These are phyloP conservation scores for Candida oleophila DNA, from an alignment of 805 yeast species.

Conservation along the genomic window DNA sequence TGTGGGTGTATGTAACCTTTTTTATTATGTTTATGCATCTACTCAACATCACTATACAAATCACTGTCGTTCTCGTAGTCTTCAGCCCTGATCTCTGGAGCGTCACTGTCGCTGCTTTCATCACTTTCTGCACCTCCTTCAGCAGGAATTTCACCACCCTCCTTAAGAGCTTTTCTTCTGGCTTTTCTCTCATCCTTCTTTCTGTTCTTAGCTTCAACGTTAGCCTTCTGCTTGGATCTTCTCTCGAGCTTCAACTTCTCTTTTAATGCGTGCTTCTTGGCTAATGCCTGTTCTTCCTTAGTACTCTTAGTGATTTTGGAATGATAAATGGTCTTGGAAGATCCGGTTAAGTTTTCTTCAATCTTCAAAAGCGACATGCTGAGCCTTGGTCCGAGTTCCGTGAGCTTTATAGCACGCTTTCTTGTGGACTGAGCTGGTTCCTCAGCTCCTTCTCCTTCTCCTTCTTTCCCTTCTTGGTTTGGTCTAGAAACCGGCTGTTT, in stretches of 20 bases:
- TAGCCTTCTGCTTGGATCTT: slow-evolving; percentile 74
- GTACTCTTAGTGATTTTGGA: slow-evolving; percentile 62
- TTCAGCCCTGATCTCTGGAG: slow-evolving; percentile 36
- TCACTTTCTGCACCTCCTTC: slow-evolving; percentile 23
- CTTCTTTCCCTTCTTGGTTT: slow-evolving; percentile 10
- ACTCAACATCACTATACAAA: slow-evolving; percentile 34
- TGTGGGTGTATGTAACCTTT: not conserved
- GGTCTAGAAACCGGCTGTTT: slow-evolving; percentile 9
- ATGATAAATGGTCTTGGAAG: slow-evolving; percentile 87
- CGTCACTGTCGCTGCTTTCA: slow-evolving; percentile 25
- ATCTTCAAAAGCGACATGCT: slow-evolving; percentile 75
- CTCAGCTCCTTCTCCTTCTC: slow-evolving; percentile 14
- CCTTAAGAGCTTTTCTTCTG: slow-evolving; percentile 58
- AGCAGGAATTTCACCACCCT: slow-evolving; percentile 22
- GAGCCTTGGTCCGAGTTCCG: slow-evolving; percentile 92
- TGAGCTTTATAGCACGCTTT: slow-evolving; percentile 86
- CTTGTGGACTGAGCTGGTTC: slow-evolving; percentile 27
- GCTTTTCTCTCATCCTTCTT: slow-evolving; percentile 71
- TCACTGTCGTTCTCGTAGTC: slow-evolving; percentile 54
- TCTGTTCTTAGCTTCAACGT: slow-evolving; percentile 72
- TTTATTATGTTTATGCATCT: not conserved
- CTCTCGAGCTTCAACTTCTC: slow-evolving; percentile 66
- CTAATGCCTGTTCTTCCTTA: slow-evolving; percentile 59
- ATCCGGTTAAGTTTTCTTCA: slow-evolving; percentile 82
- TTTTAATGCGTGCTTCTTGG: slow-evolving; percentile 62